phyloP scores from a whole-genome alignment of 164 flowering plant genomes.

The Taxillus chinensis region DNA sequence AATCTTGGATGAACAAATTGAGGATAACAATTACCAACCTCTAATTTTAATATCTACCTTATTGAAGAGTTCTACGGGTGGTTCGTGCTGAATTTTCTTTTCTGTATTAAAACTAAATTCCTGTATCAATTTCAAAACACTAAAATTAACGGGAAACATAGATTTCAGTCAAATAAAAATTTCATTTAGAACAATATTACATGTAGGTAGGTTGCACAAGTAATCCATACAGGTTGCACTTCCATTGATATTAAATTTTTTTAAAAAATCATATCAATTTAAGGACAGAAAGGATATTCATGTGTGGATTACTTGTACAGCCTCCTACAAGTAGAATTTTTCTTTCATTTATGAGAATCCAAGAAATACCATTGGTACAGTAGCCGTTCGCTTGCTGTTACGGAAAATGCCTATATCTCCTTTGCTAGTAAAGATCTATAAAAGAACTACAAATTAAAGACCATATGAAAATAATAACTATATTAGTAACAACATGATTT shows the following conservation, averaged over 20 bases:
- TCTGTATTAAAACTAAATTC: conserved; percentile 61
- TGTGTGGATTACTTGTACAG: no score
- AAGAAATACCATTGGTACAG: conserved; percentile 56
- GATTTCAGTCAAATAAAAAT: no score
- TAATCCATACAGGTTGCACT: no score
- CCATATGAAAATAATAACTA: not conserved
- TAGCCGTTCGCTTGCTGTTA: conserved; percentile 52
- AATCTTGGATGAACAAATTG: not conserved
- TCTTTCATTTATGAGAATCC: not conserved
- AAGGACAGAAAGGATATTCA: no score
- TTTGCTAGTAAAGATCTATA: conserved; percentile 81
- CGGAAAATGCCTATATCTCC: conserved; percentile 74
- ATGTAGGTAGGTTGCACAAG: no score
- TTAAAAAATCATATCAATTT: no score
- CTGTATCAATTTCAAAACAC: conserved; percentile 24
- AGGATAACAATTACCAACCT: no score
- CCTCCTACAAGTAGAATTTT: no score
- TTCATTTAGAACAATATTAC: no score
- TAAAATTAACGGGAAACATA: not conserved
- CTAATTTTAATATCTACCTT: conserved; percentile 38
- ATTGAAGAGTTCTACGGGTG: conserved; percentile 68
- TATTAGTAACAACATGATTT: not conserved
- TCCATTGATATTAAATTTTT: no score
- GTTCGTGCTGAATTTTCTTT: conserved; percentile 47
- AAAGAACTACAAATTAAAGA: conserved; percentile 3